Evolutionary conservation across 73 alveolate genomes (phyloP).

Genomic region (Symbiodinium natans): DNA sequence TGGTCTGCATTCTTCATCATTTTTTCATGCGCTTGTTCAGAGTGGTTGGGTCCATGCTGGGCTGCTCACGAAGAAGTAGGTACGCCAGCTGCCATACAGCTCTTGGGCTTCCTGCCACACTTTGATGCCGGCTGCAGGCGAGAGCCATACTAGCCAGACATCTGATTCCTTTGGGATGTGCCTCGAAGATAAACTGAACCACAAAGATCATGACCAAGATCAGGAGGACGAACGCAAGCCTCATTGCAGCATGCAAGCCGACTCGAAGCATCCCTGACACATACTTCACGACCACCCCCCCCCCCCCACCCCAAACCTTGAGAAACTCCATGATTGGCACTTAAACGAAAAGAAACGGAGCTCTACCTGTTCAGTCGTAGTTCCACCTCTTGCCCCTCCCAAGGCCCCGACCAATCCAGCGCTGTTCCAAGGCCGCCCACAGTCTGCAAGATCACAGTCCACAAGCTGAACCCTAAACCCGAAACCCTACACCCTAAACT

Average conservation of each 20-base stretch:
- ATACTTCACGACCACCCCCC: background rate
- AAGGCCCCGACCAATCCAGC: constrained; percentile 38
- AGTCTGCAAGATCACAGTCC: constrained; percentile 44
- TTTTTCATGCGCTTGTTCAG: too few species aligned
- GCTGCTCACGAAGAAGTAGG: constrained; percentile 45
- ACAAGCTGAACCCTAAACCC: too few species aligned
- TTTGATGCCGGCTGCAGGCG: too few species aligned
- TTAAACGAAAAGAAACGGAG: too few species aligned
- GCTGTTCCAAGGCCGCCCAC: constrained; percentile 92
- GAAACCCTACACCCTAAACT: too few species aligned
- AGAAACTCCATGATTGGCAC: background rate
- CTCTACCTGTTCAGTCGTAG: too few species aligned
- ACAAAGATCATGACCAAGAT: constrained; percentile 77
- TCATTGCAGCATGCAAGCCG: background rate
- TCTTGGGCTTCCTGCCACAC: constrained; percentile 63
- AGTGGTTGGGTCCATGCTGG: background rate
- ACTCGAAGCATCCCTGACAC: background rate
- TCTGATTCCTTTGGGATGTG: too few species aligned
- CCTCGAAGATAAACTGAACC: constrained; percentile 85
- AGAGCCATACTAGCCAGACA: background rate
- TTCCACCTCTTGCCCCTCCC: background rate
- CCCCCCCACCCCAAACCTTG: background rate
- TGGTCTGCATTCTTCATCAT: too few species aligned
- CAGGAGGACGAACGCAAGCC: constrained; percentile 79
- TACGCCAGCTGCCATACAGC: constrained; percentile 71